These are phyloP conservation scores for Beauveria medogensis DNA, from an alignment of 2,329 filamentous ascomycete species.

Conservation along the genomic window DNA sequence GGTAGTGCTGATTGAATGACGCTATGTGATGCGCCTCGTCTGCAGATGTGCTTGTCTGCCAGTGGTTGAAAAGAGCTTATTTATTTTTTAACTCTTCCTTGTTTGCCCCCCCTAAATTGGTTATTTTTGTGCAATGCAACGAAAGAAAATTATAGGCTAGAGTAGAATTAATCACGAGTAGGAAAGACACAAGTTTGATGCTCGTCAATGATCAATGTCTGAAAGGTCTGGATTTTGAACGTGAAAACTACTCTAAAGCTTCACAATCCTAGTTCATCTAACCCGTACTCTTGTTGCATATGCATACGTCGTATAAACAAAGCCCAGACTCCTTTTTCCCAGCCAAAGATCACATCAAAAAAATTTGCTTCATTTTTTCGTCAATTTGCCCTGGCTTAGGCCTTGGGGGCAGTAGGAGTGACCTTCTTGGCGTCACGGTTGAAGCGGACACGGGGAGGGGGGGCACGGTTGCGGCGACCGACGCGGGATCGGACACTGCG, in stretches of 20 bases:
- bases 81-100: no score
- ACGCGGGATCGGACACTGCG: slow-evolving; percentile 89
- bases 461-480: slow-evolving; percentile 97
- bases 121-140: no score
- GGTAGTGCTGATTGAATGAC: slow-evolving; percentile 8
- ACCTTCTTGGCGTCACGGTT: slow-evolving; percentile 99
- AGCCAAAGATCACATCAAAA: slow-evolving; percentile 18
- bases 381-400: slow-evolving; percentile 20
- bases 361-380: slow-evolving; percentile 9
- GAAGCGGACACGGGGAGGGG: slow-evolving; percentile 94
- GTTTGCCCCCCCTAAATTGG: no score
- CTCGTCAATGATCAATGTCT: slow-evolving; percentile 10
- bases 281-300: slow-evolving; percentile 26
- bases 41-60: no score
- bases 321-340: slow-evolving; percentile 30
- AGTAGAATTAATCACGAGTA: neutral
- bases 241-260: slow-evolving; percentile 14
- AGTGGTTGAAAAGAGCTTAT: no score
- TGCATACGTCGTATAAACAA: slow-evolving; percentile 29
- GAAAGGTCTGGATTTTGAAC: slow-evolving; percentile 13
- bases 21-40: no score
- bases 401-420: slow-evolving; percentile 57
- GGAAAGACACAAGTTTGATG: neutral
- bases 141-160: neutral
- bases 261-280: slow-evolving; percentile 27